Evolutionary conservation across 208 protist species (phyloP).

Genomic region (Novymonas esmeraldas): DNA sequence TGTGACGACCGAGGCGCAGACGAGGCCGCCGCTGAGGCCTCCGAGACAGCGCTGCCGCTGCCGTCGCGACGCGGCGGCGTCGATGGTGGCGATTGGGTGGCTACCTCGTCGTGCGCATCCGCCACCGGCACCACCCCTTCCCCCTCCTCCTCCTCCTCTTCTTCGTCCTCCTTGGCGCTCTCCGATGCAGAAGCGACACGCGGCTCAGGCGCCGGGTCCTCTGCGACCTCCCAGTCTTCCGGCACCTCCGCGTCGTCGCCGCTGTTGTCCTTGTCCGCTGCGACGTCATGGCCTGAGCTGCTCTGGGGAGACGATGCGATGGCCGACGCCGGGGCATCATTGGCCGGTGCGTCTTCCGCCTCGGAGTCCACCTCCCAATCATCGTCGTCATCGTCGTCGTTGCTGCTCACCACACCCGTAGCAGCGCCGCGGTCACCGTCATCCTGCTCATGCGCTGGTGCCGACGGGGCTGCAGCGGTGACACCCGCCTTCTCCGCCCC

Average conservation of each 20-base stretch:
- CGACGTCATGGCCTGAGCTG: too few relatives aligned
- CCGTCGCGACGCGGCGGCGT: not conserved
- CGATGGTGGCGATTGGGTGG: not conserved
- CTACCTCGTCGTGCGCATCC: not conserved
- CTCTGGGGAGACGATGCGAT: too few relatives aligned
- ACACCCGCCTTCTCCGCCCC: not conserved
- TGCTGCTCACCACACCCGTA: not conserved
- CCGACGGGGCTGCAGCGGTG: not conserved
- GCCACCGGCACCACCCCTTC: not conserved
- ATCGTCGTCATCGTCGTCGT: not conserved
- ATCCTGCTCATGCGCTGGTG: not conserved
- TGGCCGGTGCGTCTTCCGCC: not conserved
- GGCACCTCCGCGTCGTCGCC: not conserved
- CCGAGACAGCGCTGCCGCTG: not conserved
- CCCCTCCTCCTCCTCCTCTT: too few relatives aligned
- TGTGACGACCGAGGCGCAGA: too few relatives aligned
- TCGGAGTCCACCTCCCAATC: constrained; percentile 11
- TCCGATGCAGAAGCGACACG: too few relatives aligned
- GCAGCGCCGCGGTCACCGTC: not conserved
- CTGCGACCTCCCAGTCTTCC: not conserved
- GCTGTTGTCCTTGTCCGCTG: not conserved
- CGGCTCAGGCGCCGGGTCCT: not conserved
- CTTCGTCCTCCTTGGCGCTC: too few relatives aligned
- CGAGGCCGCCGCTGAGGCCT: not conserved
- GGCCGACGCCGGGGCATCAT: not conserved